These are phyloP conservation scores for sorghum (Sorghum bicolor) DNA, from an alignment of 176 grass and related monocot species.

Conservation along the genomic window Sorghum_bicolor_NCBIv3 NC_012877.2:62316001-62316500, in stretches of 20 bases:
- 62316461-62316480: conserved; percentile 26
- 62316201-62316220: background rate
- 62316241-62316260: background rate
- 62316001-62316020: conserved; percentile 18
- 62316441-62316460: conserved; percentile 44
- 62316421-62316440: conserved; percentile 31
- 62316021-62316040: conserved; percentile 21
- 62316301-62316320: background rate
- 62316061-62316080: background rate
- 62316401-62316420: conserved; percentile 4
- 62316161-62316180: conserved; percentile 42
- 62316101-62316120: conserved; percentile 58
- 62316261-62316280: background rate
- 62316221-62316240: background rate
- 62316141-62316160: conserved; percentile 54
- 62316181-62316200: background rate
- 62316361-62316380: conserved; percentile 31
- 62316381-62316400: conserved; percentile 28
- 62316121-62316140: conserved; percentile 68
- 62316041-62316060: conserved; percentile 35
- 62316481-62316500: conserved; percentile 47
- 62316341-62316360: conserved; percentile 55
- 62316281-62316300: background rate
- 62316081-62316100: background rate
- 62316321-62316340: conserved; percentile 35